Conservation (phyloP, 2,329 filamentous ascomycete genomes). For the Colletotrichum truncatum region DNA sequence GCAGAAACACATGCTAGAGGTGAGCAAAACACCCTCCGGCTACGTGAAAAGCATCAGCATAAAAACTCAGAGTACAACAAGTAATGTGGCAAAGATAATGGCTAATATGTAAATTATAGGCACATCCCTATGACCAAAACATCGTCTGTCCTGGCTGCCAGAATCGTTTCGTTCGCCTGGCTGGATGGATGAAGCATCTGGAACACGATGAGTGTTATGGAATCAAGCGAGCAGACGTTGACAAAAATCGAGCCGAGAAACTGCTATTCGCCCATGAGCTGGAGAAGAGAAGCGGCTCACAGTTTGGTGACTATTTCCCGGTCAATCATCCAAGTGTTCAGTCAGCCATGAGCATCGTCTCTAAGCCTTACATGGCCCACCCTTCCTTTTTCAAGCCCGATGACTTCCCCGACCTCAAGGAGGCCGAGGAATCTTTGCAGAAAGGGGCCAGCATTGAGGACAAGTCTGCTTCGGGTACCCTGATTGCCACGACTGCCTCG, state of each 20-base stretch:
- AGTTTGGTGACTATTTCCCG: constrained; percentile 33
- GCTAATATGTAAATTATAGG: constrained; percentile 37
- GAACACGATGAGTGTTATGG: constrained; percentile 50
- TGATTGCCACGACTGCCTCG: background rate
- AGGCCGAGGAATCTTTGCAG: constrained; percentile 37
- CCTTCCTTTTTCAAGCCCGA: constrained; percentile 20
- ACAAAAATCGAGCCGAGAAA: constrained; percentile 46
- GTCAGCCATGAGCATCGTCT: background rate
- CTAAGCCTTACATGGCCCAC: constrained; percentile 24
- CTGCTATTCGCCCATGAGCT: constrained; percentile 44
- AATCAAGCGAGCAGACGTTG: constrained; percentile 44
- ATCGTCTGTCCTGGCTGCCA: constrained; percentile 59
- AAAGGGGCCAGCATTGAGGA: constrained; percentile 31
- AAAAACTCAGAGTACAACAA: no score
- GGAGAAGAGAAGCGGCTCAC: constrained; percentile 30
- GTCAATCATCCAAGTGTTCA: constrained; percentile 7
- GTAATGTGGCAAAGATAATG: no score
- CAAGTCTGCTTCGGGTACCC: background rate
- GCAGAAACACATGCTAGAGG: constrained; percentile 39
- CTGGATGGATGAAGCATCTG: constrained; percentile 54
- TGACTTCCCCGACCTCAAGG: constrained; percentile 21
- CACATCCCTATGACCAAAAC: constrained; percentile 49
- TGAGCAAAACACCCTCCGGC: background rate
- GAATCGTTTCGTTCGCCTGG: constrained; percentile 46
- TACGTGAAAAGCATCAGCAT: background rate